Base-by-base conservation (phyloP, 805 yeast species). In the Tetrapisispora fleetii region DNA sequence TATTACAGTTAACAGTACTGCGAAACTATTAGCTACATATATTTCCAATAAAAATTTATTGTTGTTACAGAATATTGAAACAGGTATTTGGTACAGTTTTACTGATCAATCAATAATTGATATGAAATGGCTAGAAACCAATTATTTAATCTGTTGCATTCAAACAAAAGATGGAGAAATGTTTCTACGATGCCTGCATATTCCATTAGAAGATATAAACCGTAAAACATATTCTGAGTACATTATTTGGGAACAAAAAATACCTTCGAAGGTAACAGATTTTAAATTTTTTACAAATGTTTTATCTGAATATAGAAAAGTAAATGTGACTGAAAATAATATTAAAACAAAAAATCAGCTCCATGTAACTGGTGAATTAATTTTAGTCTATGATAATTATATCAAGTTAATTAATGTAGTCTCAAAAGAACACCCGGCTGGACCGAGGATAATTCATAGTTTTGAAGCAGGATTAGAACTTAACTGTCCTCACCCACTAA, bases 91-190 rank as follows among this genome's bases (percentile, higher is more conserved):
- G 70, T 50, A 50, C 37, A 54, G 53, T 28, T 65, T 62, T 50
- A 43, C 47, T 7, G 60, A 62, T 18, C 37, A 59, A 37, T 47
- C 49, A 1, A 53, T 65, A 5, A 22, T 60, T 5, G 62, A 60
- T 43, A 52, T 62, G 57, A 54, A 58, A n/a, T 66, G 70, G 70
- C 27, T 66, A 21, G 66, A 63, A 5, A 52, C 48, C 24, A 58
- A 62, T 6, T 64, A 63, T 51, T 44, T 65, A 42, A 41, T 66
- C 1, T 57, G 64, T 38, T 58, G 58, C 32, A 48, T 54, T 18
- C 52, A 49, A 41, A 55, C 53, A 22, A 60, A 59, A 6, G 61
- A 59, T 45, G 54, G 52, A 32, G 32, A 51, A 6, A 48, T 48
- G 17, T 33, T 41, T 7, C 17, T 64, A 9, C 53, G 54, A 22